Evolutionary conservation across 306 rosid genomes (phyloP).

Genomic region (Rubus idaeus): DNA sequence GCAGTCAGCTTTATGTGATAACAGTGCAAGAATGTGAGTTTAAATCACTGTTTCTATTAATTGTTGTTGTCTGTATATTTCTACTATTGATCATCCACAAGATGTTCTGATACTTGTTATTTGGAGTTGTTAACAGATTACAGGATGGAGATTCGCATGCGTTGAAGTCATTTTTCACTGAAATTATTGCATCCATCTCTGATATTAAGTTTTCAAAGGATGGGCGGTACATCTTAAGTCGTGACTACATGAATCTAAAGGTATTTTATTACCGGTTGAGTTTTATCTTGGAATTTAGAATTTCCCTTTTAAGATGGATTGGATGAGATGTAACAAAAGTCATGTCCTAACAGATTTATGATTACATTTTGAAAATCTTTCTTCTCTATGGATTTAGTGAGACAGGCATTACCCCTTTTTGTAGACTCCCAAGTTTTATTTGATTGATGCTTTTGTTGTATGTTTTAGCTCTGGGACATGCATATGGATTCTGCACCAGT

Average conservation of each 20-base stretch:
- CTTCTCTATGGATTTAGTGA: neutral
- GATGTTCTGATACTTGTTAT: slow-evolving; percentile 25
- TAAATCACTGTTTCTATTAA: slow-evolving; percentile 5
- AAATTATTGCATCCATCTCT: slow-evolving; percentile 56
- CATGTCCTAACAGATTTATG: neutral
- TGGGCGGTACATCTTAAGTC: slow-evolving; percentile 59
- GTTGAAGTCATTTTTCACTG: slow-evolving; percentile 52
- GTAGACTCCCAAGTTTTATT: neutral
- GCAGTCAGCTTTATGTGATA: slow-evolving; percentile 61
- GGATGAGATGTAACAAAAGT: neutral
- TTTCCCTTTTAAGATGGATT: neutral
- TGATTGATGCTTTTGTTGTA: slow-evolving; percentile 2
- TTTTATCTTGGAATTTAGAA: neutral
- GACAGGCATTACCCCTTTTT: neutral
- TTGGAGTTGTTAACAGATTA: slow-evolving; percentile 52
- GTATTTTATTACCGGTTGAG: slow-evolving; percentile 27
- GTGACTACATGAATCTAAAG: slow-evolving; percentile 74
- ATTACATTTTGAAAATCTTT: neutral
- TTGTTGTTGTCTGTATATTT: neutral
- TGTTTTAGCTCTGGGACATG: slow-evolving; percentile 67
- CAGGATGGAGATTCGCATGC: slow-evolving; percentile 43
- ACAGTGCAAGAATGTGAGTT: slow-evolving; percentile 56
- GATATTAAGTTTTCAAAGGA: slow-evolving; percentile 57
- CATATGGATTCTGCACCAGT: slow-evolving; percentile 67
- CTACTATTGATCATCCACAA: slow-evolving; percentile 2